Evolutionary conservation across 352 stramenopile species (phyloP).

Genomic region (Phytophthora cryptogea): DNA sequence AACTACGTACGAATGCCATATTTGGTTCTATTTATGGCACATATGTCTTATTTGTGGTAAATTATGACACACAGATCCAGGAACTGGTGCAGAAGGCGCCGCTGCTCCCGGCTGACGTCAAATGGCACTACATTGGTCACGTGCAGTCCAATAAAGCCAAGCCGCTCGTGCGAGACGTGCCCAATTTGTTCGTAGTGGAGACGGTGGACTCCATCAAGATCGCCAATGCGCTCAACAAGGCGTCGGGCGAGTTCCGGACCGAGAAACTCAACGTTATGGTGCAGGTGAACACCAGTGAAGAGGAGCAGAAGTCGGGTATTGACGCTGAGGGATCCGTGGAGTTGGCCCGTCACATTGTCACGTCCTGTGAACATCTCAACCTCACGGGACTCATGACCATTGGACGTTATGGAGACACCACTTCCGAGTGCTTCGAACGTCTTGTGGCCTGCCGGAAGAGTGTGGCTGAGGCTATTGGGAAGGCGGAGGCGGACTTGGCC

Average conservation of each 20-base stretch:
- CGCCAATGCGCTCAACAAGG: slow-evolving; percentile 94
- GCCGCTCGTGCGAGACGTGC: slow-evolving; percentile 87
- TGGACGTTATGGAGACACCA: slow-evolving; percentile 93
- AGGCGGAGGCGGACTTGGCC: slow-evolving; percentile 77
- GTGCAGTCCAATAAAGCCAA: slow-evolving; percentile 99
- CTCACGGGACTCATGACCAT: slow-evolving; percentile 99
- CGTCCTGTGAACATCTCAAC: slow-evolving; percentile 91
- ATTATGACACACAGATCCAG: slow-evolving; percentile 75
- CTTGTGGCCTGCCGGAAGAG: slow-evolving; percentile 75
- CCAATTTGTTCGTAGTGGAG: slow-evolving; percentile 95
- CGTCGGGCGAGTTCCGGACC: slow-evolving; percentile 64
- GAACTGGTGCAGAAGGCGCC: slow-evolving; percentile 96
- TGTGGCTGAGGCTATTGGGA: slow-evolving; percentile 70
- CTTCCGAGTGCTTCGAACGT: slow-evolving; percentile 91
- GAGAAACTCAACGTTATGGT: slow-evolving; percentile 94
- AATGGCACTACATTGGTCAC: slow-evolving; percentile 99
- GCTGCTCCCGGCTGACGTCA: slow-evolving; percentile 86
- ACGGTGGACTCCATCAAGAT: slow-evolving; percentile 97
- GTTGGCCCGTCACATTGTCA: slow-evolving; percentile 87
- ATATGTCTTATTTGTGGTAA: slow-evolving; percentile 18
- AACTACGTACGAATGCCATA: slow-evolving; percentile 92
- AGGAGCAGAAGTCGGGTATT: slow-evolving; percentile 97
- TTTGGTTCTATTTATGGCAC: not conserved
- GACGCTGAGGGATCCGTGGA: slow-evolving; percentile 75
- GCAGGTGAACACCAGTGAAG: slow-evolving; percentile 98